Evolutionary conservation across 495 filamentous ascomycete species (phyloP), one percentile per base, ranked within the genome.

Genomic region (Talaromyces proteolyticus): DNA sequence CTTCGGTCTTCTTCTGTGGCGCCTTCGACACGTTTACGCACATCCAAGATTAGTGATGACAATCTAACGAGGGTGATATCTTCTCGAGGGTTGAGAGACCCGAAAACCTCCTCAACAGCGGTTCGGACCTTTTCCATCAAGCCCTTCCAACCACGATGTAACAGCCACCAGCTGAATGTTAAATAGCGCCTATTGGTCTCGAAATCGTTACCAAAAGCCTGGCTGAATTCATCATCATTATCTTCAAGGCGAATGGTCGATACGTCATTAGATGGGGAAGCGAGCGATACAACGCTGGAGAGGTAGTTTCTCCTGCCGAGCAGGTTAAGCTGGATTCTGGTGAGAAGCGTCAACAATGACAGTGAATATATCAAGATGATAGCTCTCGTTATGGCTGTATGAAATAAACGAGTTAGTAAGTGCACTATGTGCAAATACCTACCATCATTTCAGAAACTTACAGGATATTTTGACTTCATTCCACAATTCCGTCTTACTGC

Each of bases 101-200:
- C 88, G 63, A 96, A 97, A 21, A 89, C 84, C 47, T 95, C 85
- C 54, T 83, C 84, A 18, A 97, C 93, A 1, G 89, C 87, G 2
- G 66, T 62, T 56, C 87, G 83, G 36, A 99, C 89, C 49, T 83
- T 84, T 49, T 80, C 72, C 81, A 87, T 85, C 49, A 97, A 69
- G 41, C 85, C 76, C 51, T 82, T 84, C 85, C 89, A 96, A 49
- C 93, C 93, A 34, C 84, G 81, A 68, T 97, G 89, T 38, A 99
- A 76, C 19, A 99, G 72, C 93, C 93, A 97, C 94, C 94, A 99
- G 61, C 87, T 92, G 66, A 97, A 95, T 45, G 89, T 90, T 29
- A 99, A 78, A 62, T 96, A 99, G 55, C 86, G 85, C 51, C 89
- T 76, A 66, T 98, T 97, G 34, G 91, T 93, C 57, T 95, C 90